Conservation (phyloP, 2,329 filamentous ascomycete species). For the Geosmithia flava region DNA sequence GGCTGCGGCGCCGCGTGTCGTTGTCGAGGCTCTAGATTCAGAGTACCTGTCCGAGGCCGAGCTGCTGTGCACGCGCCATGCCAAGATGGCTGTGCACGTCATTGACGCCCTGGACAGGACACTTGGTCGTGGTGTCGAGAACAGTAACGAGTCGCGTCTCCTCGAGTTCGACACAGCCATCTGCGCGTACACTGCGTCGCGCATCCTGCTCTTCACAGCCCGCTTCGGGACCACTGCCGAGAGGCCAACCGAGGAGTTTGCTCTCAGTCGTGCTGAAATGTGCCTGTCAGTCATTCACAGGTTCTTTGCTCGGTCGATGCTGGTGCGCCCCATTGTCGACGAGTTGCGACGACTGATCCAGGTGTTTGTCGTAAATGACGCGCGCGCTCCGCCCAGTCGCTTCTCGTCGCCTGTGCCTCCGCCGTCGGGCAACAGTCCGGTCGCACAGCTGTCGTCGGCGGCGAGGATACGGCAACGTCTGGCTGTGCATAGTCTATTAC, state of each 20-base stretch:
- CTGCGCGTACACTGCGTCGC: slow-evolving; percentile 2
- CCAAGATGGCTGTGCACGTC: slow-evolving; percentile 20
- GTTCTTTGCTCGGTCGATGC: slow-evolving; percentile 11
- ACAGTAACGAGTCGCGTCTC: slow-evolving; percentile 8
- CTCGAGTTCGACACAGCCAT: slow-evolving; percentile 8
- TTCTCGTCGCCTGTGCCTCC: slow-evolving; percentile 12
- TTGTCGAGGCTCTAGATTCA: slow-evolving; percentile 12
- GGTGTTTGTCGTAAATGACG: slow-evolving; percentile 7
- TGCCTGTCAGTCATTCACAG: slow-evolving; percentile 12
- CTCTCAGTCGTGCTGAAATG: slow-evolving; percentile 11
- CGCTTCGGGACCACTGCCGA: slow-evolving; percentile 5
- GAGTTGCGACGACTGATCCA: slow-evolving; percentile 10
- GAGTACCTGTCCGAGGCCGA: slow-evolving; percentile 18
- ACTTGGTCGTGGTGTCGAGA: slow-evolving; percentile 4
- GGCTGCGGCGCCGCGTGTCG: slow-evolving; percentile 20
- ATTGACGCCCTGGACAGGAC: slow-evolving; percentile 9
- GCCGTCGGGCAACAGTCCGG: slow-evolving; percentile 9
- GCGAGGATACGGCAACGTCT: slow-evolving; percentile 8
- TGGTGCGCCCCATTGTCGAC: slow-evolving; percentile 13
- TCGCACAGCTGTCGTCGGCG: slow-evolving; percentile 3
- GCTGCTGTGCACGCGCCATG: slow-evolving; percentile 28
- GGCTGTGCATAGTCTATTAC: slow-evolving; percentile 15
- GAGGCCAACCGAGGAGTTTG: slow-evolving; percentile 10
- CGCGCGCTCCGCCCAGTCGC: slow-evolving; percentile 8
- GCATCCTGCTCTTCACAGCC: slow-evolving; percentile 10